Evolutionary conservation across 768 basidiomycete genomes (phyloP).

Genomic region (Chiua virens): DNA sequence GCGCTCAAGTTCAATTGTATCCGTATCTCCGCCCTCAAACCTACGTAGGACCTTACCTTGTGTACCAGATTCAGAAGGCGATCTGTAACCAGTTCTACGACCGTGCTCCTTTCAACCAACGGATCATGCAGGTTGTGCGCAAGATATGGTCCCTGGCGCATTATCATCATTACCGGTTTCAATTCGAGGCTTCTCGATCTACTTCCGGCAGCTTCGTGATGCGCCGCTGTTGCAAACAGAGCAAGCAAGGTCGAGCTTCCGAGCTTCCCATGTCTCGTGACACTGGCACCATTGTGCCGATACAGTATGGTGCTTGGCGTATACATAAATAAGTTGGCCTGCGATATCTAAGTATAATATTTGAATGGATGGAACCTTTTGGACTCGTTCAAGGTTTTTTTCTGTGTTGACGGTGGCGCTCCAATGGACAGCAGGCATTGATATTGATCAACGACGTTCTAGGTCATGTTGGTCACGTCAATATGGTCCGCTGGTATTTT

Average conservation of each 20-base stretch:
- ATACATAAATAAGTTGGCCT: slow-evolving; percentile 21
- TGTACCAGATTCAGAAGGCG: slow-evolving; percentile 1
- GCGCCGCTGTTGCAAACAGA: slow-evolving; percentile 8
- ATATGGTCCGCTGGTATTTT: slow-evolving; percentile 18
- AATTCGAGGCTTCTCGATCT: slow-evolving; percentile 16
- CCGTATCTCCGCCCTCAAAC: slow-evolving; percentile 24
- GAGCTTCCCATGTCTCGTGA: slow-evolving; percentile 18
- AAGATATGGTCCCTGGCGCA: slow-evolving; percentile 1
- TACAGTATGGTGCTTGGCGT: slow-evolving; percentile 10
- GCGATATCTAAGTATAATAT: slow-evolving; percentile 10
- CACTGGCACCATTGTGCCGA: slow-evolving; percentile 11
- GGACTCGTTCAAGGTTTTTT: slow-evolving; percentile 5
- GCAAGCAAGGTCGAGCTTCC: slow-evolving; percentile 1
- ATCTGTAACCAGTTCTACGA: not conserved
- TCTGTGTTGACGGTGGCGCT: slow-evolving; percentile 26
- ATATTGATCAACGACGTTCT: slow-evolving; percentile 14
- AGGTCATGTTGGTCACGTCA: slow-evolving; percentile 6
- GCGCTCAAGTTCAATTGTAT: slow-evolving; percentile 12
- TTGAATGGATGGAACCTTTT: slow-evolving; percentile 5
- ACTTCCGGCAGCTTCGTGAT: slow-evolving; percentile 21
- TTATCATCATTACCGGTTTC: slow-evolving; percentile 9
- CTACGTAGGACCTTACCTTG: slow-evolving; percentile 1
- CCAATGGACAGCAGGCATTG: slow-evolving; percentile 5
- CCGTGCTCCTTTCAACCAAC: not conserved
- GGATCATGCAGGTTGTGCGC: not conserved